Conservation (phyloP, 441 rosid species). For the Pelargonium cotyledonis region DNA sequence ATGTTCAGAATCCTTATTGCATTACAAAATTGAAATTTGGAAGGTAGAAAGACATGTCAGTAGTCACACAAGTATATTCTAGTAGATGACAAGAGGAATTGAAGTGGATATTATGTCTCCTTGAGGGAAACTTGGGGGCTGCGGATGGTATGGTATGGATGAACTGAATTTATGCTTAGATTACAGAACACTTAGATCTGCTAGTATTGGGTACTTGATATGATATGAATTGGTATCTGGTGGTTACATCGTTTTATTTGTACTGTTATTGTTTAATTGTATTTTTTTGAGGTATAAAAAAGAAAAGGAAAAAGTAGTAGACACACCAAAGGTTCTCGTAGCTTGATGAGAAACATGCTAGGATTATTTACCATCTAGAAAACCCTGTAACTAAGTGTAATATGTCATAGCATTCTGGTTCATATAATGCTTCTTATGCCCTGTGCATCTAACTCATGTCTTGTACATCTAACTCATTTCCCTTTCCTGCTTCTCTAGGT, state of each 20-base stretch:
- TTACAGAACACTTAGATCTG: neutral
- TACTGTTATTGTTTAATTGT: neutral
- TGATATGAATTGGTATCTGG: neutral
- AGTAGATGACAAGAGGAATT: neutral
- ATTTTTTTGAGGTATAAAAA: neutral
- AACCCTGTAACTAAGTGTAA: neutral
- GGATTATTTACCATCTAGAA: neutral
- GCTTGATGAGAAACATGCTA: neutral
- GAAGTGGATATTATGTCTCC: neutral
- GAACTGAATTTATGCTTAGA: neutral
- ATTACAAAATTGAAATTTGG: neutral
- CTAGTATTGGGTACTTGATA: neutral
- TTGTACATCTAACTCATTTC: slow-evolving; percentile 20
- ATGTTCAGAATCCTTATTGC: neutral
- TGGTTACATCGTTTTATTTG: neutral
- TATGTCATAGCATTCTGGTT: neutral
- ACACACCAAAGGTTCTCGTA: neutral
- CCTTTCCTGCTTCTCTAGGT: slow-evolving; percentile 39
- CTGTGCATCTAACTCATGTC: slow-evolving; percentile 17
- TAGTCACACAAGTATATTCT: neutral
- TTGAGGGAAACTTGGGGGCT: neutral
- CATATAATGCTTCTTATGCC: neutral
- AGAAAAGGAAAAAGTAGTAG: neutral
- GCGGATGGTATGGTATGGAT: neutral
- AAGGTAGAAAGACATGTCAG: neutral